phyloP scores from a whole-genome alignment of 2,329 filamentous ascomycete genomes.

The Dactylellina cionopaga region DNA sequence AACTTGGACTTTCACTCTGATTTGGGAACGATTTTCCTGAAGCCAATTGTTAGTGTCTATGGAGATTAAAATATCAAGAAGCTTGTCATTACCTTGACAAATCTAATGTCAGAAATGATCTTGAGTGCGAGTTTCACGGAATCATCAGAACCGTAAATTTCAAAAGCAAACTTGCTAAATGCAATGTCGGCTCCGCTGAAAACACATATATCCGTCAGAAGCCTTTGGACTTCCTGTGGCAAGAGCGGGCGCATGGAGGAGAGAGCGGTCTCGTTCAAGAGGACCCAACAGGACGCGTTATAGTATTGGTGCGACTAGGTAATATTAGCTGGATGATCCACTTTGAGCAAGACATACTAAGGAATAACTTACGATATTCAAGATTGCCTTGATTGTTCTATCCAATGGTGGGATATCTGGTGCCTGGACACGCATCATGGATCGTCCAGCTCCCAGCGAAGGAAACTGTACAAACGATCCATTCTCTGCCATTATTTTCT shows the following conservation, averaged over 20 bases:
- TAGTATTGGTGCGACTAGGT: conserved; percentile 86
- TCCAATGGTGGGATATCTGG: conserved; percentile 93
- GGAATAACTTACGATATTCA: conserved; percentile 74
- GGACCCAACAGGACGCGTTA: conserved; percentile 94
- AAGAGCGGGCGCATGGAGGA: conserved; percentile 60
- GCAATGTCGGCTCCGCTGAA: conserved; percentile 92
- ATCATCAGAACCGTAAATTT: conserved; percentile 94
- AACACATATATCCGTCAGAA: conserved; percentile 94
- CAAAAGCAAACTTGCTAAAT: conserved; percentile 93
- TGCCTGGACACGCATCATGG: conserved; percentile 87
- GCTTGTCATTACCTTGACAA: conserved; percentile 69
- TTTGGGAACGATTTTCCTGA: conserved; percentile 81
- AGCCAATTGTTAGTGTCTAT: background rate
- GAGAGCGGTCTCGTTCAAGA: conserved; percentile 73
- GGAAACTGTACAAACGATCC: conserved; percentile 95
- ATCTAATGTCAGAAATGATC: conserved; percentile 90
- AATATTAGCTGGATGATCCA: no score
- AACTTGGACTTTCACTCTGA: conserved; percentile 97
- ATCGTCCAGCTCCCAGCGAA: conserved; percentile 83
- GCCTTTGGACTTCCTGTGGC: conserved; percentile 78
- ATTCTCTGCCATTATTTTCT: conserved; percentile 96
- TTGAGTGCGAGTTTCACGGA: conserved; percentile 94
- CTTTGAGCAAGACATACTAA: background rate
- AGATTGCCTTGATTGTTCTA: conserved; percentile 92
- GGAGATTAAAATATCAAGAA: background rate